Evolutionary conservation across 768 basidiomycete genomes (phyloP).

Genomic region (Tulasnella calospora): DNA sequence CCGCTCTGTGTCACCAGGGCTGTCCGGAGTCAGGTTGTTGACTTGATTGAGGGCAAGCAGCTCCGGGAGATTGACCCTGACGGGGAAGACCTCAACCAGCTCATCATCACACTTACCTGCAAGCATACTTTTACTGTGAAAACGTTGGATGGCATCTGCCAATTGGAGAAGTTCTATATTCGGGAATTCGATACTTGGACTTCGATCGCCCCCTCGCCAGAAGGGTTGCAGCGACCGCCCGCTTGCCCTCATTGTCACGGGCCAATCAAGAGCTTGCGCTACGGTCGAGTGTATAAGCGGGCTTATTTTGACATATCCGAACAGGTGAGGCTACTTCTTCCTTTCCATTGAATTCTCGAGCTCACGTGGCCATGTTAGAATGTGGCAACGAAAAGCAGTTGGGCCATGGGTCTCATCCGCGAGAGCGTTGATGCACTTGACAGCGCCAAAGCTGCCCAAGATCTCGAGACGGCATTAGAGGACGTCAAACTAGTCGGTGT

Average conservation of each 20-base stretch:
- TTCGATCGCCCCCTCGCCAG: slow-evolving; percentile 42
- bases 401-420: slow-evolving; percentile 1
- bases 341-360: neutral
- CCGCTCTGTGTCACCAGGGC: slow-evolving; percentile 45
- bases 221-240: slow-evolving; percentile 44
- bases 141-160: slow-evolving; percentile 58
- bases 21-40: slow-evolving; percentile 46
- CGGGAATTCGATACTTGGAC: slow-evolving; percentile 42
- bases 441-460: neutral
- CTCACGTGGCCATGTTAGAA: slow-evolving; percentile 38
- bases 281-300: slow-evolving; percentile 58
- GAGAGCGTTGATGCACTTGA: neutral
- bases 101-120: slow-evolving; percentile 58
- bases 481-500: neutral
- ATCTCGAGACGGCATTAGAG: neutral
- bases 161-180: slow-evolving; percentile 50
- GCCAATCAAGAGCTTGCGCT: slow-evolving; percentile 54
- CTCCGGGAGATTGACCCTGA: slow-evolving; percentile 48
- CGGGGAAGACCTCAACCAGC: slow-evolving; percentile 42
- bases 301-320: slow-evolving; percentile 63
- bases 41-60: slow-evolving; percentile 51
- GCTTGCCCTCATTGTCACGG: slow-evolving; percentile 60
- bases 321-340: slow-evolving; percentile 26
- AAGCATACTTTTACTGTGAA: slow-evolving; percentile 65
- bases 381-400: slow-evolving; percentile 50